Conservation (phyloP, 306 rosid species). For the Dicorynia guianensis region DNA sequence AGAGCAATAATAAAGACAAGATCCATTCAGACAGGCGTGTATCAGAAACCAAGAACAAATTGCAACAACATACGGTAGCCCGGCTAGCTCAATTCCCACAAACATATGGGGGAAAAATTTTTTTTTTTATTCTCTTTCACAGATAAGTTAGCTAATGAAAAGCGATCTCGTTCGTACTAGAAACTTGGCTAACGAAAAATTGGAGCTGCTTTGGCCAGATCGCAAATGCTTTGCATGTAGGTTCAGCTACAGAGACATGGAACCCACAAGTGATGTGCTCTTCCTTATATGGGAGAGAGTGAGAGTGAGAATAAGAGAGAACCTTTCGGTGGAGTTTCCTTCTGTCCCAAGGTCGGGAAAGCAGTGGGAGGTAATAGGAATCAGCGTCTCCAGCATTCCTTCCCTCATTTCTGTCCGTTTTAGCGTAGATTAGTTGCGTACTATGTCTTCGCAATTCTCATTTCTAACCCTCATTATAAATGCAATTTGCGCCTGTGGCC, state of each 20-base stretch:
- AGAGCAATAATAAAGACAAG: background rate
- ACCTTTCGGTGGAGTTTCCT: background rate
- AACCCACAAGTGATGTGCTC: background rate
- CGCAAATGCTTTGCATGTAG: background rate
- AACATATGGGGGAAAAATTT: background rate
- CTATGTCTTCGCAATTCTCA: no score
- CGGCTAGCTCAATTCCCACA: conserved; percentile 5
- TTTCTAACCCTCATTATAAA: background rate
- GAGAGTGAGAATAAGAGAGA: background rate
- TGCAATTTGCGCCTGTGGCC: background rate
- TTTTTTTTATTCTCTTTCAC: background rate
- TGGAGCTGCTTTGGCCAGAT: conserved; percentile 23
- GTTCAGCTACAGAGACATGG: conserved; percentile 3
- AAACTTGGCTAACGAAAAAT: conserved; percentile 5
- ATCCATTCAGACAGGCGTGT: background rate
- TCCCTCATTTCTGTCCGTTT: background rate
- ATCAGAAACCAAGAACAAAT: background rate
- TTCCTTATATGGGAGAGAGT: background rate
- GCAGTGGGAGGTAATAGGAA: background rate
- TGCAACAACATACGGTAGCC: background rate
- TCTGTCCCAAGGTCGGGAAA: background rate
- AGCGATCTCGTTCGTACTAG: conserved; percentile 41
- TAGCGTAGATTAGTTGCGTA: background rate
- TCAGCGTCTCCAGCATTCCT: background rate
- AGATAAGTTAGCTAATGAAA: conserved; percentile 8